Evolutionary conservation across 2,329 filamentous ascomycete species (phyloP), one percentile per base, ranked within the genome.

Genomic region (Bipolaris victoriae): DNA sequence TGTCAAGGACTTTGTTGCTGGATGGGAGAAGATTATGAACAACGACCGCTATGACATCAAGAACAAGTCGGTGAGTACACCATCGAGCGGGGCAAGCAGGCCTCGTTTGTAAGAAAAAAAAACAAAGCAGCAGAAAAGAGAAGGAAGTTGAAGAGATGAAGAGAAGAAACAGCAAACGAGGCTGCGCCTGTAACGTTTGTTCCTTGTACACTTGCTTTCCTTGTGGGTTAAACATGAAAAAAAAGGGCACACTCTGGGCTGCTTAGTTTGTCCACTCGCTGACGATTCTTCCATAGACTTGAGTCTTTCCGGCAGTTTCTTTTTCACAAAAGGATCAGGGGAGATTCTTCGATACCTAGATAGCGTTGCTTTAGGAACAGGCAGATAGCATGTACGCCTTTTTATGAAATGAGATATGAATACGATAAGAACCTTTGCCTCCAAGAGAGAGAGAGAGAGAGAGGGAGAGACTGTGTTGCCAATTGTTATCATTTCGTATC

Each of bases 11-110:
- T 92, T 92, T 68, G 82, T 91, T 15, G 78, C 81, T 7, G 87
- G 86, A 2, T 92, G 89, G 89, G 80, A 81, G 67, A 92, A 92
- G 86, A 85, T 92, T 10, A 88, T 89, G 85, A 88, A 89, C 70
- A 72, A 88, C 54, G 89, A 92, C 73, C 84, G 89, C 11, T 92
- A 86, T 69, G 89, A 91, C 18, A 52, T 76, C 54, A 68, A 67
- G 69, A 69, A 61, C 62, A 69, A 71, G 58, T 67, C 69, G 61
- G 67, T 70, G 66, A 70, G 68, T 68, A 64, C 65, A 57, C 59
- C 61, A 66, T 61, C 61, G 62, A 64, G 62, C 64, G 61, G 55
- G 60, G 60, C 59, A 56, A 65, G 53, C 61, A 66, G 61, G 61
- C 66, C 67, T 63, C 67, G 67, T 64, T 62, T 70, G 40, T 70